These are phyloP conservation scores for Colletotrichum scovillei DNA, from an alignment of 2,329 filamentous ascomycete genomes.

Conservation along the genomic window DNA sequence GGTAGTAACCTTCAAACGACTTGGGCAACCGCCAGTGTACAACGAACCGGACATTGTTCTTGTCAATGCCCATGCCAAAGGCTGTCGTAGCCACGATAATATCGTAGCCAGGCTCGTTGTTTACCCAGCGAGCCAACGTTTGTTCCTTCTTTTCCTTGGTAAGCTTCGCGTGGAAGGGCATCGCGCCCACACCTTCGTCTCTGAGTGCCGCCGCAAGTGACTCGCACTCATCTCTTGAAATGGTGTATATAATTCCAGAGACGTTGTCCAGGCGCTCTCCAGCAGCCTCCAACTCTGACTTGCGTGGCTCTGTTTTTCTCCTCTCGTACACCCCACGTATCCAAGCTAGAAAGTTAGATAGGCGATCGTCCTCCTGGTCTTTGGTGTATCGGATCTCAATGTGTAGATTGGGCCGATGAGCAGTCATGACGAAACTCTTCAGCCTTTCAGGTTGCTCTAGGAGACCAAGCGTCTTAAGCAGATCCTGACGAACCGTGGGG, in stretches of 20 bases:
- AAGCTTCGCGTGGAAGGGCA: conserved; percentile 79
- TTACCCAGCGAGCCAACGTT: conserved; percentile 77
- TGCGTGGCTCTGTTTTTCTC: conserved; percentile 69
- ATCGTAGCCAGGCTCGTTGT: conserved; percentile 81
- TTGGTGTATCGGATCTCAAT: conserved; percentile 88
- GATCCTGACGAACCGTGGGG: conserved; percentile 81
- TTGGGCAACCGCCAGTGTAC: conserved; percentile 95
- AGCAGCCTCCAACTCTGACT: conserved; percentile 64
- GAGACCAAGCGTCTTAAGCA: conserved; percentile 80
- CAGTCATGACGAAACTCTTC: conserved; percentile 84
- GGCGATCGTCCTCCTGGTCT: conserved; percentile 78
- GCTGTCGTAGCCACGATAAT: conserved; percentile 95
- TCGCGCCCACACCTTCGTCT: conserved; percentile 76
- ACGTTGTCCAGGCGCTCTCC: conserved; percentile 72
- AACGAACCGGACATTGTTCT: conserved; percentile 93
- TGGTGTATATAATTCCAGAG: conserved; percentile 83
- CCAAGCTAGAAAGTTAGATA: conserved; percentile 81
- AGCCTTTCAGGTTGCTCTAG: conserved; percentile 68
- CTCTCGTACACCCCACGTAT: conserved; percentile 78
- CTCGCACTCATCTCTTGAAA: conserved; percentile 81
- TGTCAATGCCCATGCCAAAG: conserved; percentile 98
- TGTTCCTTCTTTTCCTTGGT: conserved; percentile 76
- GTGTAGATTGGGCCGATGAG: conserved; percentile 86
- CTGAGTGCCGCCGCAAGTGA: conserved; percentile 74
- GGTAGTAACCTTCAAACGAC: conserved; percentile 95